A percentile compares a stretch with the other conserved stretches of the same genome.
These are phyloP conservation scores for Calocybe indica DNA, from an alignment of 768 basidiomycete species.

Conservation along the genomic window DNA sequence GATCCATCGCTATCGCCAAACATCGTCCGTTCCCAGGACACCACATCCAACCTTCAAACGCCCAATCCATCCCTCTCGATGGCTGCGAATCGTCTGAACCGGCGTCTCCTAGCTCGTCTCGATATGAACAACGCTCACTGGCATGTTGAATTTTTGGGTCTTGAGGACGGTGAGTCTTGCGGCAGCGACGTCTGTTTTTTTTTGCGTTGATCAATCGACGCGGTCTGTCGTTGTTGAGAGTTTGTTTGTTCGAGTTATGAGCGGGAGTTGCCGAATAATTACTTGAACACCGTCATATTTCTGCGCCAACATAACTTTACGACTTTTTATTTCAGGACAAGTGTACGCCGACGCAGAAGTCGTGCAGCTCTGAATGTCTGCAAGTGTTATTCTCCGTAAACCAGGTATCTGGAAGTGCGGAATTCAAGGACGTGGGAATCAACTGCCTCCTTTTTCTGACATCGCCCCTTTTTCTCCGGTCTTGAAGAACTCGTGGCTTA, in stretches of 20 bases:
- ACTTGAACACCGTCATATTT: background rate
- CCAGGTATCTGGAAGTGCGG: too few relatives aligned
- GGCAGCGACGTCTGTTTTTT: slow-evolving; percentile 22
- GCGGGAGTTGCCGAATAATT: slow-evolving; percentile 10
- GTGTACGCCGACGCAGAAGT: too few relatives aligned
- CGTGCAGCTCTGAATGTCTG: too few relatives aligned
- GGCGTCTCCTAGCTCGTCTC: too few relatives aligned
- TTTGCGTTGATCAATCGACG: slow-evolving; percentile 12
- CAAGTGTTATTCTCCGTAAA: too few relatives aligned
- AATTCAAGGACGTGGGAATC: too few relatives aligned
- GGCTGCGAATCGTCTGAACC: background rate
- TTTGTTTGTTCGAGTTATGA: slow-evolving; percentile 13
- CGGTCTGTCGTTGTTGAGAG: slow-evolving; percentile 12
- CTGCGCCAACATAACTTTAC: background rate
- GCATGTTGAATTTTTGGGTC: too few relatives aligned
- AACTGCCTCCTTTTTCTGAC: too few relatives aligned
- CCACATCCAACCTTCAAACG: slow-evolving; percentile 10
- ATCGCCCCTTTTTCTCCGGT: too few relatives aligned
- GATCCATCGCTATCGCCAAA: background rate
- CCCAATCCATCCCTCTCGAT: background rate
- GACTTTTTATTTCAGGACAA: background rate
- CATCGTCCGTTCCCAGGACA: background rate
- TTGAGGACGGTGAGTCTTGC: slow-evolving; percentile 12
- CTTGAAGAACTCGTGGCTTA: too few relatives aligned
- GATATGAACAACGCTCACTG: too few relatives aligned